phyloP scores from a whole-genome alignment of 345 rosid species.

The Atalantia buxifolia region DNA sequence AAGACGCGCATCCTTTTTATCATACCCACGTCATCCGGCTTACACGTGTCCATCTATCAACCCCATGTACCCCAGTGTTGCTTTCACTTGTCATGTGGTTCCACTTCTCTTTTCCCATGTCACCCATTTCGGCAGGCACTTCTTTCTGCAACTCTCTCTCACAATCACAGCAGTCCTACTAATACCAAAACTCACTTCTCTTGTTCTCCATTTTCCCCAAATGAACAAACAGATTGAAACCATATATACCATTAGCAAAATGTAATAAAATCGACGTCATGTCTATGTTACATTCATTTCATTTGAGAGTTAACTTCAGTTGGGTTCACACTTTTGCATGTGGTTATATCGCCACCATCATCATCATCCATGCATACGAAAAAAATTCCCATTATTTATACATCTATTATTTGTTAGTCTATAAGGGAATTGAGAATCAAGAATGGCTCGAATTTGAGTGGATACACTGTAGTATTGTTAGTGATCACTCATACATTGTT shows the following conservation, averaged over 20 bases:
- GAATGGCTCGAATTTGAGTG: too few relatives aligned
- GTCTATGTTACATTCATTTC: neutral
- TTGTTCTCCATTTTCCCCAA: neutral
- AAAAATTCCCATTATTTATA: too few relatives aligned
- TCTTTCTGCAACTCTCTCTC: neutral
- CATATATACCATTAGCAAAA: neutral
- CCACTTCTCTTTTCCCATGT: neutral
- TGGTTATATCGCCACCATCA: neutral
- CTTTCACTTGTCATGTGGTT: neutral
- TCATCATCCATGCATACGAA: neutral
- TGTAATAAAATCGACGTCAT: neutral
- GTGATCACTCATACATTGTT: too few relatives aligned
- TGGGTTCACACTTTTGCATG: neutral
- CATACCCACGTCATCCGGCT: neutral
- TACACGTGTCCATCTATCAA: slow-evolving; percentile 20
- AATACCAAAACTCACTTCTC: neutral
- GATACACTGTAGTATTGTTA: too few relatives aligned
- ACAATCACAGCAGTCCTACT: neutral
- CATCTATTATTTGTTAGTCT: too few relatives aligned
- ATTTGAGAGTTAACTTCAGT: neutral
- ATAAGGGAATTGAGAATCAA: neutral
- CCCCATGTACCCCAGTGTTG: neutral
- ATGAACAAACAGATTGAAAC: neutral
- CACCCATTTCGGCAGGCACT: neutral
- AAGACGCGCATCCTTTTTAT: neutral